Evolutionary conservation across 116 monocot genomes (phyloP).

Genomic region (Phalaenopsis hybrid): DNA sequence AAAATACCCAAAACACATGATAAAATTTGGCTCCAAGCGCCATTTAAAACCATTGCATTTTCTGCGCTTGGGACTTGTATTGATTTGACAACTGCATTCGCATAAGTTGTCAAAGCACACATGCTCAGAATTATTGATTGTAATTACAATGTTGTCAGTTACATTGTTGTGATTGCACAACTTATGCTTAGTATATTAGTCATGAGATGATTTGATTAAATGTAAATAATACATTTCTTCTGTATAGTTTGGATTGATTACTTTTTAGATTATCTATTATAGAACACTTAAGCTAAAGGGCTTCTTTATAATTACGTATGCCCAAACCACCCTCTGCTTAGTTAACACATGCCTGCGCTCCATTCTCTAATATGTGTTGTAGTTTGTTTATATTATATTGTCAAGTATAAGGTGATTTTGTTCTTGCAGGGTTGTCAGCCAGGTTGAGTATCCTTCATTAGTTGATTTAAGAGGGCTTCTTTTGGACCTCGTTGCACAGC

Average conservation of each 20-base stretch:
- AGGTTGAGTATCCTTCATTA: conserved; percentile 97
- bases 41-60: no score
- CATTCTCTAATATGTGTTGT: background rate
- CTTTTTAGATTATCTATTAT: no score
- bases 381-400: background rate
- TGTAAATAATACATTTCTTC: background rate
- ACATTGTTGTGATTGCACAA: background rate
- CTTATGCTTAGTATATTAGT: background rate
- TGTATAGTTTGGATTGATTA: background rate
- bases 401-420: background rate
- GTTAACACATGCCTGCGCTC: background rate
- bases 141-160: background rate
- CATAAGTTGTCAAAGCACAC: background rate
- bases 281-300: background rate
- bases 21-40: no score
- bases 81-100: background rate
- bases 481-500: conserved; percentile 93
- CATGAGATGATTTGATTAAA: background rate
- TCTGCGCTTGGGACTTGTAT: background rate
- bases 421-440: conserved; percentile 86
- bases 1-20: no score
- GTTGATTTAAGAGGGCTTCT: conserved; percentile 95
- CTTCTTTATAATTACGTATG: background rate
- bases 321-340: background rate
- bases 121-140: background rate